A percentile compares a stretch with the other conserved stretches of the same genome.
These are phyloP conservation scores for Trametes gibbosa DNA, from an alignment of 768 basidiomycete genomes.

Conservation along the genomic window DNA sequence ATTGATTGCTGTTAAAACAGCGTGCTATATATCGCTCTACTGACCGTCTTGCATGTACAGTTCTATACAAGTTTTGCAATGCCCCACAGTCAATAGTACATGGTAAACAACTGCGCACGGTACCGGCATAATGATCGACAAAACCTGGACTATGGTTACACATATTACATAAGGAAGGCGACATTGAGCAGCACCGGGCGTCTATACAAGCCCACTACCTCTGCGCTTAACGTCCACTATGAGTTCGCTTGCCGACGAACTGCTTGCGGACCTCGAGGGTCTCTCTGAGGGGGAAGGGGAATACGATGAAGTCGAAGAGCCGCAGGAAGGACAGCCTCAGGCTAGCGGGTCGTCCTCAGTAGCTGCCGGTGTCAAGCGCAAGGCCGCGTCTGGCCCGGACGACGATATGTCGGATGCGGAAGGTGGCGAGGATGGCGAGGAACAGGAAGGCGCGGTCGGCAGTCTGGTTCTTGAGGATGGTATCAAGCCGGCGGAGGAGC, in stretches of 20 bases:
- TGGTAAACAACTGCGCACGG: no score
- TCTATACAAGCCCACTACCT: neutral
- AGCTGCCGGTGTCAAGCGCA: conserved; percentile 52
- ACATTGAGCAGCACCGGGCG: neutral
- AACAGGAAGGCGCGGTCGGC: conserved; percentile 39
- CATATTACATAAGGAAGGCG: neutral
- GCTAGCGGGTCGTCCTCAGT: conserved; percentile 30
- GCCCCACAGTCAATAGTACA: no score
- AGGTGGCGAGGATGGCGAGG: conserved; percentile 42
- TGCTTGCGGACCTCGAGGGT: conserved; percentile 88
- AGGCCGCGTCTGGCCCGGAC: conserved; percentile 55
- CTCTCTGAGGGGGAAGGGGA: conserved; percentile 62
- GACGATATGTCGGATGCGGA: conserved; percentile 55
- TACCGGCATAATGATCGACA: neutral
- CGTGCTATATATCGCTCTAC: no score
- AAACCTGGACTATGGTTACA: conserved; percentile 1
- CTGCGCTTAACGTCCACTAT: conserved; percentile 35
- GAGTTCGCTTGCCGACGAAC: conserved; percentile 87
- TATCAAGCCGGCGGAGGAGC: conserved; percentile 89
- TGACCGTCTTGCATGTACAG: no score
- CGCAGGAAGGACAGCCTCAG: conserved; percentile 28
- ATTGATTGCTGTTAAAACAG: no score
- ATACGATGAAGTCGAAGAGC: conserved; percentile 47
- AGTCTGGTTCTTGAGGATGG: conserved; percentile 82
- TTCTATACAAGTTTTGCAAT: no score